Percentiles rank a stretch among this genome's conserved stretches.
phyloP scores from a whole-genome alignment of 2,329 filamentous ascomycete species.

The Sporothrix inflata region DNA sequence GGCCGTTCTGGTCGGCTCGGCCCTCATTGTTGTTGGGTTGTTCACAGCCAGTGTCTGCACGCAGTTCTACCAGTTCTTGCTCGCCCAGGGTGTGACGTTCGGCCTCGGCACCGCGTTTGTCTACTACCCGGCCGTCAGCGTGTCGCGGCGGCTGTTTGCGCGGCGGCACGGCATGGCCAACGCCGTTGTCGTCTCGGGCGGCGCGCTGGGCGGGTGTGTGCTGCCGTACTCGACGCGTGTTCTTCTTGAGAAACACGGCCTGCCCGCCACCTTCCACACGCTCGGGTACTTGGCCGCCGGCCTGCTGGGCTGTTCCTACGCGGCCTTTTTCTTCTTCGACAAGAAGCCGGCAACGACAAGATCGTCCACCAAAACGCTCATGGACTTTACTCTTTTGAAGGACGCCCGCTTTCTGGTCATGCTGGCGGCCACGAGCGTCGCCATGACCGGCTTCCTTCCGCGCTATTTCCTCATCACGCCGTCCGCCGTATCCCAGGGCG shows the following conservation, averaged over 20 bases:
- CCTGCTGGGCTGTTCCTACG: not conserved
- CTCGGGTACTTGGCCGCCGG: not conserved
- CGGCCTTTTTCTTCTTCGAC: not conserved
- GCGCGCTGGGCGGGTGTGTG: not conserved
- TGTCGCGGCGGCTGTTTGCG: not conserved
- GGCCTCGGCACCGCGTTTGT: slow-evolving; percentile 3
- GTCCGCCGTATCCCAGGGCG: not conserved
- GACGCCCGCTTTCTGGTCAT: not conserved
- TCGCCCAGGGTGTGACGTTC: slow-evolving; percentile 1
- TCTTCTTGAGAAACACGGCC: not conserved
- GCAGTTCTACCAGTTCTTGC: not conserved
- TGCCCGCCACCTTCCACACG: not conserved
- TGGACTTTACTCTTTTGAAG: not conserved
- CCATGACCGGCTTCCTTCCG: slow-evolving; percentile 15
- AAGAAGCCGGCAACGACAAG: not conserved
- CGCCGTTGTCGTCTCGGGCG: not conserved
- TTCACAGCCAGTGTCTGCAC: not conserved
- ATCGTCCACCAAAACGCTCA: not conserved
- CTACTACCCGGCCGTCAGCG: slow-evolving; percentile 19
- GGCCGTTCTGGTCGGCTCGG: not conserved
- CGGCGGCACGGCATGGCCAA: slow-evolving; percentile 3
- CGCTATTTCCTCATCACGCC: slow-evolving; percentile 8
- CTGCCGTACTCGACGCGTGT: slow-evolving; percentile 11
- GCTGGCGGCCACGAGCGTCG: slow-evolving; percentile 1
- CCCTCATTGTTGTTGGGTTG: not conserved